Conservation (phyloP, 2,329 filamentous ascomycete genomes). For the Helotiales sp. region DNA sequence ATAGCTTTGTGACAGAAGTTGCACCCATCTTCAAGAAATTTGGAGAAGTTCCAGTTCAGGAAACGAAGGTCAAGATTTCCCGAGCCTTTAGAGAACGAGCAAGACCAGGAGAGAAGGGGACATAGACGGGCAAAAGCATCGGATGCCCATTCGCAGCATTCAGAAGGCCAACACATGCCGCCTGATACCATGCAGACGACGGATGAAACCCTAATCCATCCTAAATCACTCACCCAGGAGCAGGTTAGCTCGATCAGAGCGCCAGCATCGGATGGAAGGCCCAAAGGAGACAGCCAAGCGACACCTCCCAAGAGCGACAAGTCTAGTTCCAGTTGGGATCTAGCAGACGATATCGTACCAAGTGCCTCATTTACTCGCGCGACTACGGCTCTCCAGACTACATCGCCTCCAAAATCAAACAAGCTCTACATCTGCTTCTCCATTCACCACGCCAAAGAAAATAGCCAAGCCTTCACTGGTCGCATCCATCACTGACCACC, state of each 20-base stretch:
- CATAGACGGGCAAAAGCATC: background rate
- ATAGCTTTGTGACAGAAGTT: constrained; percentile 40
- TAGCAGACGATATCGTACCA: background rate
- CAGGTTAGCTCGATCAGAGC: background rate
- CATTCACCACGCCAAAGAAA: background rate
- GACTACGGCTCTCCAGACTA: background rate
- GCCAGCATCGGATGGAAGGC: background rate
- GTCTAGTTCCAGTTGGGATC: constrained; percentile 2
- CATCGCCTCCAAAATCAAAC: constrained; percentile 6
- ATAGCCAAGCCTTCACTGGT: no score
- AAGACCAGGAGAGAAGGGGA: background rate
- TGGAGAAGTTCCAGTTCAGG: constrained; percentile 40
- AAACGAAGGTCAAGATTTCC: constrained; percentile 31
- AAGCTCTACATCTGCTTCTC: constrained; percentile 4
- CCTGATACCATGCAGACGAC: background rate
- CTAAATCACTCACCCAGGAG: background rate
- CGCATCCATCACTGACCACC: background rate
- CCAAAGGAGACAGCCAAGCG: background rate
- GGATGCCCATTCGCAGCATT: background rate
- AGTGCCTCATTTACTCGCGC: background rate
- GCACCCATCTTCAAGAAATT: constrained; percentile 40
- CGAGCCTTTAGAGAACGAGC: background rate
- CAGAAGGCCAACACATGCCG: background rate
- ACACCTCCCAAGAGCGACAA: constrained; percentile 13
- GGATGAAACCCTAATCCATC: background rate